Evolutionary conservation across 192 early-diverging fungal species (phyloP).

Genomic region (Coemansia sp.): DNA sequence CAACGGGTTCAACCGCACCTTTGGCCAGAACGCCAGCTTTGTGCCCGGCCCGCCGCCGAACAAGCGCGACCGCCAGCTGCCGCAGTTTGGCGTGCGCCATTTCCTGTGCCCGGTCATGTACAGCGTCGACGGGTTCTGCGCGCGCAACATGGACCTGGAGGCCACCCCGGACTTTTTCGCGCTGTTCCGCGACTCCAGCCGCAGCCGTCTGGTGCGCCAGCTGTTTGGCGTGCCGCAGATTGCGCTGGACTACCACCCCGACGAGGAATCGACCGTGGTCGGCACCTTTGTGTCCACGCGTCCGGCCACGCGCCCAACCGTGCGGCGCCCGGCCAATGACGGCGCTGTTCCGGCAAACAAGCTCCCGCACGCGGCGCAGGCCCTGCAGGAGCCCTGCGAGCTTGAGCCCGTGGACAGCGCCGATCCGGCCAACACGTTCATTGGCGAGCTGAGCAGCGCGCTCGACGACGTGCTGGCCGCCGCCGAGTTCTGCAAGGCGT

Average conservation of each 20-base stretch:
- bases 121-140: slow-evolving; percentile 71
- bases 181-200: slow-evolving; percentile 65
- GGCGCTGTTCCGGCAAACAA: background rate
- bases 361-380: background rate
- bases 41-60: slow-evolving; percentile 23
- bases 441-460: slow-evolving; percentile 60
- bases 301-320: slow-evolving; percentile 63
- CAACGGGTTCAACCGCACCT: slow-evolving; percentile 35
- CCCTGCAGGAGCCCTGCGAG: slow-evolving; percentile 8
- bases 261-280: slow-evolving; percentile 67
- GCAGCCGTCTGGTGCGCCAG: slow-evolving; percentile 68
- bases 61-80: slow-evolving; percentile 26
- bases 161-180: slow-evolving; percentile 76
- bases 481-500: slow-evolving; percentile 69
- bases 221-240: slow-evolving; percentile 73
- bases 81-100: slow-evolving; percentile 72
- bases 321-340: slow-evolving; percentile 3
- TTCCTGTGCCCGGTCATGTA: slow-evolving; percentile 71
- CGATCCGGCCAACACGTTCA: slow-evolving; percentile 42
- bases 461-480: slow-evolving; percentile 77
- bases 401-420: slow-evolving; percentile 18
- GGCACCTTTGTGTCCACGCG: slow-evolving; percentile 71
- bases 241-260: slow-evolving; percentile 69
- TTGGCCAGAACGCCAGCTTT: slow-evolving; percentile 23
- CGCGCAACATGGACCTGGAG: slow-evolving; percentile 67